Evolutionary conservation across 441 rosid genomes (phyloP).

Genomic region (Adansonia rubrostipa): DNA sequence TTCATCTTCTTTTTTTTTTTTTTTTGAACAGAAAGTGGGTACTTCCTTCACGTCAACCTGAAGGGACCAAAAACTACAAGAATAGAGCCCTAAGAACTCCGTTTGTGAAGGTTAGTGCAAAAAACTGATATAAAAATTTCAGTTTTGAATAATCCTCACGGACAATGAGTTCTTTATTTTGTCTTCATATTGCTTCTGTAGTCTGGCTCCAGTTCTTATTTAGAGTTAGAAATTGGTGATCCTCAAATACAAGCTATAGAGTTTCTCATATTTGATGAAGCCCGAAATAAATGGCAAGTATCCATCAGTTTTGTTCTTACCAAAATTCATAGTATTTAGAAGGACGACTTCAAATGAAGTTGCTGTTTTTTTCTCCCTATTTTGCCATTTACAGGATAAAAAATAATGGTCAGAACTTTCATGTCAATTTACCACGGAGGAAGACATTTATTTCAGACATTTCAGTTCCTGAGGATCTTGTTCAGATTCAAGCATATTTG

Average conservation of each 20-base stretch:
- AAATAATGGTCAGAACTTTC: constrained; percentile 56
- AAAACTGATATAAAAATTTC: constrained; percentile 8
- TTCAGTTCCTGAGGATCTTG: constrained; percentile 92
- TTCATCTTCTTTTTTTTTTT: neutral
- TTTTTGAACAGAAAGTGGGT: constrained; percentile 72
- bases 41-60: constrained; percentile 78
- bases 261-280: constrained; percentile 88
- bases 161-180: constrained; percentile 27
- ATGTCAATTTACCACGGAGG: constrained; percentile 59
- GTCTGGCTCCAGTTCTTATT: constrained; percentile 70
- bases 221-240: constrained; percentile 84
- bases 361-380: constrained; percentile 28
- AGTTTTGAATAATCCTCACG: constrained; percentile 23
- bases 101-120: constrained; percentile 67
- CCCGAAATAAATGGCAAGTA: constrained; percentile 81
- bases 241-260: constrained; percentile 81
- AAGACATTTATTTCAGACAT: constrained; percentile 48
- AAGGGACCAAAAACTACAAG: constrained; percentile 82
- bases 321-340: constrained; percentile 19
- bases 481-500: constrained; percentile 87
- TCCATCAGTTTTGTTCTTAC: constrained; percentile 26
- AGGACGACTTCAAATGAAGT: constrained; percentile 20
- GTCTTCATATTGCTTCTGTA: constrained; percentile 38
- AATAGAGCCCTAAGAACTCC: constrained; percentile 95
- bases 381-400: constrained; percentile 54